Base-by-base conservation (phyloP, 192 early-diverging fungal genomes). In the Umbelopsis ramanniana region DNA sequence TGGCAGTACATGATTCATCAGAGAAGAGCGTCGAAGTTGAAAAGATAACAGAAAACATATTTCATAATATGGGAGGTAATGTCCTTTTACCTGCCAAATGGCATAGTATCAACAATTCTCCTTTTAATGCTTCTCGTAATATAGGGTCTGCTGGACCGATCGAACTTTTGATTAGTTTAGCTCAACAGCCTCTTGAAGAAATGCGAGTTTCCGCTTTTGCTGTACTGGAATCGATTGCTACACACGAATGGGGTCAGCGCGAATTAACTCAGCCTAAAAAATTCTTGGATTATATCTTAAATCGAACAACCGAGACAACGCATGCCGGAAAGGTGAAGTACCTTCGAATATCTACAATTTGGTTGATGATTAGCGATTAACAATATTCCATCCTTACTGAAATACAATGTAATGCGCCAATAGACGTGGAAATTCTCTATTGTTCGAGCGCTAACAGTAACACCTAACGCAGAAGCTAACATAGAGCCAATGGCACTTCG, bases 371-470 rank as follows among this genome's bases (percentile, higher is more conserved):
- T 50, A 50, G 19, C 1, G 48, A 6, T 15, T 50, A n/a, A 50
- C 17, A 15, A 50, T 50, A 21, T 21, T 0, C 48, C 9, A 4
- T 22, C 15, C 33, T 37, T n/a, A 66, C 2, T 22, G 3, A 29
- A 29, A 29, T 2, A 29, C 29, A 3, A 29, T 29, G 3, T 29
- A 29, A 29, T n/a, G 48, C 33, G 15, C 19, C 54, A 15, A 68
- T 63, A 80, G 79, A 70, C 68, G 14, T 83, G 82, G 82, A 83
- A 81, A 66, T 83, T 69, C 67, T 46, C 73, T 0, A 75, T 83
- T 12, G 66, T 83, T 40, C 50, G 78, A 68, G 52, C 68, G 5
- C 40, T 83, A 6, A 46, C 43, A 11, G n/a, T 66, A 5, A 46
- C 68, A 37, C 35, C 52, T 8, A 72, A 76, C 47, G 35, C 69